These are phyloP conservation scores for Durotheca rogersii DNA, from an alignment of 495 filamentous ascomycete species.

Conservation along the genomic window DNA sequence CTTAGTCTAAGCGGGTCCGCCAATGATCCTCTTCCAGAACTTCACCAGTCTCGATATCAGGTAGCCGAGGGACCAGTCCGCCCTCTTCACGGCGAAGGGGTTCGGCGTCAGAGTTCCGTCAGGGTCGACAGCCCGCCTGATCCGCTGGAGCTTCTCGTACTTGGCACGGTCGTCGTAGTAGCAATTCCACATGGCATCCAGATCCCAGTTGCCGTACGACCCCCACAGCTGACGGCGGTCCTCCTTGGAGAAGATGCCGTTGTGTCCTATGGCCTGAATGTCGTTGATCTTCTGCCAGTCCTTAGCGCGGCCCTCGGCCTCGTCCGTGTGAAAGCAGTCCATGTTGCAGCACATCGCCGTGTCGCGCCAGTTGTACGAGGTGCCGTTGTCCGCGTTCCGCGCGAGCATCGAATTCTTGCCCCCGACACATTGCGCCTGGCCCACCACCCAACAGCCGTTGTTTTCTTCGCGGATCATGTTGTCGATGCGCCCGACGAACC, in stretches of 20 bases:
- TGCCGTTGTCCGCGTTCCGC: slow-evolving; percentile 42
- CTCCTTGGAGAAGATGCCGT: slow-evolving; percentile 40
- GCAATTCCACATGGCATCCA: slow-evolving; percentile 36
- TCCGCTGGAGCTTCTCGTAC: slow-evolving; percentile 40
- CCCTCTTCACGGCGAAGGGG: slow-evolving; percentile 37
- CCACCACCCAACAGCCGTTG: slow-evolving; percentile 40
- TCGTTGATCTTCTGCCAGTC: slow-evolving; percentile 45
- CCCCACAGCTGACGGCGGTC: slow-evolving; percentile 44
- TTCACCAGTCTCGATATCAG: background rate
- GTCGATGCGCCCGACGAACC: slow-evolving; percentile 39
- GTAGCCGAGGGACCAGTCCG: slow-evolving; percentile 5
- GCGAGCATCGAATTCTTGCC: slow-evolving; percentile 42
- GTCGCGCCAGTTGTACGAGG: slow-evolving; percentile 45
- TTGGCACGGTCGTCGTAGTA: slow-evolving; percentile 43
- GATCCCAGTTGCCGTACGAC: slow-evolving; percentile 40
- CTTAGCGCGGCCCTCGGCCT: slow-evolving; percentile 32
- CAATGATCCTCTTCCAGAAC: background rate
- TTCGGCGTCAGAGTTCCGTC: slow-evolving; percentile 43
- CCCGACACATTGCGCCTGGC: slow-evolving; percentile 42
- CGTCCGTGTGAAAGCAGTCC: slow-evolving; percentile 40
- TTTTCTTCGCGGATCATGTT: slow-evolving; percentile 32
- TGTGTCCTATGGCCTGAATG: slow-evolving; percentile 33
- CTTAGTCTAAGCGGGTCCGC: background rate
- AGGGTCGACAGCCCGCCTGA: slow-evolving; percentile 37
- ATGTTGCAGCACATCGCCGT: slow-evolving; percentile 34